Percentiles rank a stretch among this genome's conserved stretches.
These are phyloP conservation scores for Cutaneotrichosporon daszewskae DNA, from an alignment of 1,284 basidiomycete genomes.

Conservation along the genomic window DNA sequence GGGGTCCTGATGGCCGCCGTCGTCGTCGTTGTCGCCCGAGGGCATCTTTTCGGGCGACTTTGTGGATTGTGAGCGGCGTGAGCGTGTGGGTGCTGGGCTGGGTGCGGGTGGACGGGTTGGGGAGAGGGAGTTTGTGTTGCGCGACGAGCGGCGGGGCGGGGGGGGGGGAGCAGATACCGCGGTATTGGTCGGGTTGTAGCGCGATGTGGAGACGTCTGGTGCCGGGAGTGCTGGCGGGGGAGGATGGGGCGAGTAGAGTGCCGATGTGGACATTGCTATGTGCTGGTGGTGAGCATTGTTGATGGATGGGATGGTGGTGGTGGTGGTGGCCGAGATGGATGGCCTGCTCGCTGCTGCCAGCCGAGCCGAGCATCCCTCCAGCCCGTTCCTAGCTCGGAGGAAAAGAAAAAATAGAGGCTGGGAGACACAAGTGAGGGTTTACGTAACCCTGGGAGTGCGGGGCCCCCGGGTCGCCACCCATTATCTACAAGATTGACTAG, in stretches of 20 bases:
- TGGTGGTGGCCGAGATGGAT: not conserved
- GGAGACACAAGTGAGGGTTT: too few relatives aligned
- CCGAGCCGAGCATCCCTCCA: too few relatives aligned
- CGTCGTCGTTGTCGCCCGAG: not conserved
- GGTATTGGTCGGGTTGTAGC: too few relatives aligned
- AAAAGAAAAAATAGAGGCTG: not conserved
- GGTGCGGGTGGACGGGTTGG: constrained; percentile 8
- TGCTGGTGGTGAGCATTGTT: not conserved
- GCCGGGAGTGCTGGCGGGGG: not conserved
- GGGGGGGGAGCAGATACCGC: too few relatives aligned
- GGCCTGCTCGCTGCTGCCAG: too few relatives aligned
- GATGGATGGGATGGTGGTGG: not conserved
- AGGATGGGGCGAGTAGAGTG: constrained; percentile 13
- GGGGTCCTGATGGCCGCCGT: too few relatives aligned
- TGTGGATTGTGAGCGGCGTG: constrained; percentile 10
- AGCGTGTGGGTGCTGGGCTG: too few relatives aligned
- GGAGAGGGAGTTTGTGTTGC: constrained; percentile 7
- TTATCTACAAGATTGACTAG: too few relatives aligned
- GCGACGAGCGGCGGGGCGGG: constrained; percentile 8
- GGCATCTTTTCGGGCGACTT: constrained; percentile 19
- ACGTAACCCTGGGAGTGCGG: too few relatives aligned
- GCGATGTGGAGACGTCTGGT: constrained; percentile 1
- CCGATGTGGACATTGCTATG: constrained; percentile 14
- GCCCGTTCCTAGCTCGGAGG: not conserved
- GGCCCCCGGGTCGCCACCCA: too few relatives aligned